A percentile compares a stretch with the other conserved stretches of the same genome.
These are phyloP conservation scores for Alternaria gaisen DNA, from an alignment of 2,329 filamentous ascomycete genomes.

Conservation along the genomic window DNA sequence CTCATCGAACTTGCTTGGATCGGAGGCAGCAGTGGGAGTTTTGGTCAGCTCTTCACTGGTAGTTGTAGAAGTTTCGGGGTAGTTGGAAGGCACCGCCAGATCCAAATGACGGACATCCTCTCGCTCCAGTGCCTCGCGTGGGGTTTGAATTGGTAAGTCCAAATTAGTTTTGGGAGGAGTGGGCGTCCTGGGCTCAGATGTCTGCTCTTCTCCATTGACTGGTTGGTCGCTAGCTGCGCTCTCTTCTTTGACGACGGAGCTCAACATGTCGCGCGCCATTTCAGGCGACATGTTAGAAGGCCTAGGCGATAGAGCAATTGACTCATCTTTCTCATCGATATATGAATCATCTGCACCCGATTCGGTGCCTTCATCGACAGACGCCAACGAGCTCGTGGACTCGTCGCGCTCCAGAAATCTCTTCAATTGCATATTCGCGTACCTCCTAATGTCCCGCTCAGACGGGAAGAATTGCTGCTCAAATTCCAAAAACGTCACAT, in stretches of 20 bases:
- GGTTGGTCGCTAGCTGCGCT: conserved; percentile 43
- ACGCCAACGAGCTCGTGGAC: conserved; percentile 76
- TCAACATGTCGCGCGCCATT: conserved; percentile 70
- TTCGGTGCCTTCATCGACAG: conserved; percentile 72
- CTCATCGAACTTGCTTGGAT: conserved; percentile 27
- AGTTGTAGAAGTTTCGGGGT: conserved; percentile 27
- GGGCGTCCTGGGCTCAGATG: conserved; percentile 18
- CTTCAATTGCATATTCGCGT: conserved; percentile 90
- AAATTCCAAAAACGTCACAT: conserved; percentile 87
- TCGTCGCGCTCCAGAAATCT: conserved; percentile 90
- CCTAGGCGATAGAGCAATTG: conserved; percentile 42
- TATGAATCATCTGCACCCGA: conserved; percentile 42
- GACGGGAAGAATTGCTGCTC: conserved; percentile 92
- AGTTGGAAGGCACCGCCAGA: conserved; percentile 62
- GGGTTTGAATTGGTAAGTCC: conserved; percentile 38
- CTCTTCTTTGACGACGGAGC: conserved; percentile 72
- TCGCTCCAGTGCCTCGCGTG: conserved; percentile 53
- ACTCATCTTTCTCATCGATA: conserved; percentile 43
- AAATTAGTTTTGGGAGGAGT: conserved; percentile 19
- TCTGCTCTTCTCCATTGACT: conserved; percentile 11
- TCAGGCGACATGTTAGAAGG: conserved; percentile 63
- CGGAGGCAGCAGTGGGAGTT: conserved; percentile 38
- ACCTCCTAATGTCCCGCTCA: conserved; percentile 92
- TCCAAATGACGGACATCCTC: conserved; percentile 70
- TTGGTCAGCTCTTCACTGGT: conserved; percentile 37